Evolutionary conservation across 169 alveolate species (phyloP).

Genomic region (Cryptosporidium xiaoi): DNA sequence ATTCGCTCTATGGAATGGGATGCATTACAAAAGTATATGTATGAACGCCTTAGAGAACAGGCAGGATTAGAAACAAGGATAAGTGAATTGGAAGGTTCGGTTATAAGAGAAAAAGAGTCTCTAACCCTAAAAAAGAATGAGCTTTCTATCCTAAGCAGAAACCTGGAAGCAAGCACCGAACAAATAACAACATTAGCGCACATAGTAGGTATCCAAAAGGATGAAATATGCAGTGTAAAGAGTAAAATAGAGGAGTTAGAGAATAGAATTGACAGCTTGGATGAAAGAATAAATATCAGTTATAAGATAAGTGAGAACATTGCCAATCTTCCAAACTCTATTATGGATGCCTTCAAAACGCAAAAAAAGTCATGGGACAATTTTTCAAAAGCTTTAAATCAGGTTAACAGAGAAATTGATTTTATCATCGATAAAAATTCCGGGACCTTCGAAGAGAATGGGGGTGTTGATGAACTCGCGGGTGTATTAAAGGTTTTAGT

Average conservation of each 20-base stretch:
- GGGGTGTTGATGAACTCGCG: constrained; percentile 43
- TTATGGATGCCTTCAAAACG: constrained; percentile 1
- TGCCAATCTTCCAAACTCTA: constrained; percentile 27
- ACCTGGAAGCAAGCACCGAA: constrained; percentile 36
- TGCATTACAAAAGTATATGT: constrained; percentile 27
- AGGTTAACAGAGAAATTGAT: constrained; percentile 43
- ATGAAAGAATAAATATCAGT: constrained; percentile 23
- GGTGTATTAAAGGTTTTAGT: constrained; percentile 2
- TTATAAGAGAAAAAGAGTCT: constrained; percentile 7
- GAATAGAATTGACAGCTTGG: constrained; percentile 10
- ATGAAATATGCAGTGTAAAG: constrained; percentile 2
- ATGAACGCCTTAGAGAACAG: constrained; percentile 46
- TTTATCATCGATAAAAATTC: constrained; percentile 13
- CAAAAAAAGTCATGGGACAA: constrained; percentile 56
- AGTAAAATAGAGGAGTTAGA: background rate
- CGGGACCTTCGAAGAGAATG: constrained; percentile 39
- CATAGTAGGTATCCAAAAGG: constrained; percentile 15
- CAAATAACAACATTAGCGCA: constrained; percentile 54
- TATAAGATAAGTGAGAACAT: constrained; percentile 20
- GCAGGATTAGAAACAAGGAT: constrained; percentile 27
- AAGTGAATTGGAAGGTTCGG: constrained; percentile 35
- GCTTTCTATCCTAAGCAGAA: background rate
- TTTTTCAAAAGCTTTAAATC: constrained; percentile 9
- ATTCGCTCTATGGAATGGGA: constrained; percentile 24
- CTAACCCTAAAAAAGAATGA: background rate